Conservation (phyloP, 2,329 filamentous ascomycete genomes). For the Hypoxylon sp. region DNA sequence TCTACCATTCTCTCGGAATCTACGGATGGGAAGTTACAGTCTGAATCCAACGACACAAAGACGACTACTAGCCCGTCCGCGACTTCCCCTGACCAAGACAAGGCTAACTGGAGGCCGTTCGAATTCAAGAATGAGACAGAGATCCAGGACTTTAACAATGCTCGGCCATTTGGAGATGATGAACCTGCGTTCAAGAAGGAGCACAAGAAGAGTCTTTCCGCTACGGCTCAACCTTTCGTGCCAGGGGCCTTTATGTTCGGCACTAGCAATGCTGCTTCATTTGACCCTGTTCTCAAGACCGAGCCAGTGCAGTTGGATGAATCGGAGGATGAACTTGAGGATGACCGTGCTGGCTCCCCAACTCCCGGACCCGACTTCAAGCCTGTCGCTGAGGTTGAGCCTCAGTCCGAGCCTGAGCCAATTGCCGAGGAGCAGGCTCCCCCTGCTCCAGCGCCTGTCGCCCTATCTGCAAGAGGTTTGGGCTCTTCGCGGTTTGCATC, state of each 20-base stretch:
- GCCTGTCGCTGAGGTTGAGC: conserved; percentile 30
- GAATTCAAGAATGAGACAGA: conserved; percentile 68
- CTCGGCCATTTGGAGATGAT: conserved; percentile 63
- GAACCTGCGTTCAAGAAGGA: conserved; percentile 56
- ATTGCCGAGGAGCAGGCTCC: conserved; percentile 25
- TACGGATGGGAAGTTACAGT: conserved; percentile 60
- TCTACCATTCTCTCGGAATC: conserved; percentile 67
- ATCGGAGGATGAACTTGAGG: conserved; percentile 46
- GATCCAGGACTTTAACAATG: conserved; percentile 64
- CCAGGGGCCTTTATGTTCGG: conserved; percentile 56
- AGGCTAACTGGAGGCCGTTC: conserved; percentile 70
- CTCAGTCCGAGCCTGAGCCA: conserved; percentile 41
- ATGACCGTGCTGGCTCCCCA: conserved; percentile 53
- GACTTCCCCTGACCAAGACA: conserved; percentile 63
- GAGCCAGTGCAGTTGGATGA: conserved; percentile 46
- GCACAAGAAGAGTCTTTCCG: conserved; percentile 74
- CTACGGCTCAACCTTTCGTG: conserved; percentile 77
- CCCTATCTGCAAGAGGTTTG: conserved; percentile 45
- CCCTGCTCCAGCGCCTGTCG: conserved; percentile 42
- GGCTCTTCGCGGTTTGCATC: conserved; percentile 54
- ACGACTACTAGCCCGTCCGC: conserved; percentile 67
- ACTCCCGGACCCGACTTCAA: conserved; percentile 52
- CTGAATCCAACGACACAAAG: conserved; percentile 56
- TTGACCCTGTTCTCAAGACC: conserved; percentile 49
- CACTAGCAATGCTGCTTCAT: conserved; percentile 49